Evolutionary conservation across 1,139 yeast genomes (phyloP), one percentile per base, ranked within the genome.

Genomic region (Ogataea hybrid): DNA sequence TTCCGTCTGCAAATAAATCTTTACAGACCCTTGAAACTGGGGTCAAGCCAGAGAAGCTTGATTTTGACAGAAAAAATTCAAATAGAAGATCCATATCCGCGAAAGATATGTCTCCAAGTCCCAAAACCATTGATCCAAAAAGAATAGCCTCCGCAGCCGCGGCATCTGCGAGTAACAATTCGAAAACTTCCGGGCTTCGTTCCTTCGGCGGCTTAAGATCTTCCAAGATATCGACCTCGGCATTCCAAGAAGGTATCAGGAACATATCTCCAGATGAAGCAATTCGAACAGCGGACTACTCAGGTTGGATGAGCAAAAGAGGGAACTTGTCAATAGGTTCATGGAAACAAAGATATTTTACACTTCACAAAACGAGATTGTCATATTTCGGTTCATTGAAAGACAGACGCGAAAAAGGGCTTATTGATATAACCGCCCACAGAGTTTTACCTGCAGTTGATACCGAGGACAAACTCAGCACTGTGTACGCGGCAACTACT

Each of bases 231-330:
- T 68, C 79, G 49, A 90, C 97, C 0, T 83, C 96, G 0, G 98
- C 97, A 0, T 92, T 92, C 64, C 81, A 82, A 57, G 98, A 92
- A 66, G 98, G 98, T 11, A 85, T 92, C 36, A 73, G 90, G 55
- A 72, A 68, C 16, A 73, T 87, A 18, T 73, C 84, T 0, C 96
- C 96, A 0, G 80, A 77, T 49, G 88, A 87, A 35, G 85, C 97
- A 0, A 77, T 84, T 37, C 79, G 79, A 53, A 68, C 82, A 11
- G 89, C 97, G 0, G 83, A 75, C 44, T 79, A 71, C 57, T 81
- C 89, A 41, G 99, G 99, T 2, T 92, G 97, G 95, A 85, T 94
- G 96, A 79, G 90, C 40, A 92, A 92, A 62, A 81, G 87, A 51
- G 95, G 96, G 27, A 87, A 84, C 46, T 77, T 84, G 39, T 77